These are phyloP conservation scores for Penicillium goetzii DNA, from an alignment of 495 filamentous ascomycete species.

Conservation along the genomic window DNA sequence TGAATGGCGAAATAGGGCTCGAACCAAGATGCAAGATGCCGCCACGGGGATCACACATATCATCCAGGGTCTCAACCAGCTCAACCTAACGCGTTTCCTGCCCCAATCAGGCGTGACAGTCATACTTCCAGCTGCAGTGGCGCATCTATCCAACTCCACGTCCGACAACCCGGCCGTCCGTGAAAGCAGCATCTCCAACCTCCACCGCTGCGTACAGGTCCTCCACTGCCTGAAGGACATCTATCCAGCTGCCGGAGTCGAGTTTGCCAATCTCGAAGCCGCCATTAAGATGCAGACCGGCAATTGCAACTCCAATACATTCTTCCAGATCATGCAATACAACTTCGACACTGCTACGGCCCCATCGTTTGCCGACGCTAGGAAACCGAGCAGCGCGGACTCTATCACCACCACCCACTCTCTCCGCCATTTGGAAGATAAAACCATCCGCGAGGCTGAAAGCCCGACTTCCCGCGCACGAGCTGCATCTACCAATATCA, in stretches of 20 bases:
- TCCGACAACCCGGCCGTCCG: slow-evolving; percentile 67
- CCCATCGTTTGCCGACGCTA: slow-evolving; percentile 12
- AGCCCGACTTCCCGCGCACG: neutral
- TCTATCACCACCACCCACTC: slow-evolving; percentile 17
- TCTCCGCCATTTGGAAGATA: neutral
- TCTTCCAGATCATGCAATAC: slow-evolving; percentile 45
- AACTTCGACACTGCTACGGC: slow-evolving; percentile 25
- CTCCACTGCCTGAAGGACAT: slow-evolving; percentile 76
- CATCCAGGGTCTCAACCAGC: slow-evolving; percentile 67
- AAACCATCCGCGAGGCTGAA: neutral
- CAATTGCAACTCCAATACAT: slow-evolving; percentile 33
- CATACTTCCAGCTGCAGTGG: slow-evolving; percentile 82
- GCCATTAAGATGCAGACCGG: slow-evolving; percentile 62
- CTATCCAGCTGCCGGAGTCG: slow-evolving; percentile 81
- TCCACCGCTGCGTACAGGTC: slow-evolving; percentile 78
- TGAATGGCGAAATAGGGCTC: slow-evolving; percentile 56
- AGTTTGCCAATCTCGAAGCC: slow-evolving; percentile 77
- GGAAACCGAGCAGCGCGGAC: slow-evolving; percentile 27
- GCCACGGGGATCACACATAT: slow-evolving; percentile 78
- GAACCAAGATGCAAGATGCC: slow-evolving; percentile 72
- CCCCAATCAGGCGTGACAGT: slow-evolving; percentile 87
- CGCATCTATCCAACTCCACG: slow-evolving; percentile 83
- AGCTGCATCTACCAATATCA: slow-evolving; percentile 11
- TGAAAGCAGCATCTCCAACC: slow-evolving; percentile 67
- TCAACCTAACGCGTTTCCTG: slow-evolving; percentile 72